These are phyloP conservation scores for Parmales sp. DNA, from an alignment of 108 stramenopile genomes.

Conservation along the genomic window DNA sequence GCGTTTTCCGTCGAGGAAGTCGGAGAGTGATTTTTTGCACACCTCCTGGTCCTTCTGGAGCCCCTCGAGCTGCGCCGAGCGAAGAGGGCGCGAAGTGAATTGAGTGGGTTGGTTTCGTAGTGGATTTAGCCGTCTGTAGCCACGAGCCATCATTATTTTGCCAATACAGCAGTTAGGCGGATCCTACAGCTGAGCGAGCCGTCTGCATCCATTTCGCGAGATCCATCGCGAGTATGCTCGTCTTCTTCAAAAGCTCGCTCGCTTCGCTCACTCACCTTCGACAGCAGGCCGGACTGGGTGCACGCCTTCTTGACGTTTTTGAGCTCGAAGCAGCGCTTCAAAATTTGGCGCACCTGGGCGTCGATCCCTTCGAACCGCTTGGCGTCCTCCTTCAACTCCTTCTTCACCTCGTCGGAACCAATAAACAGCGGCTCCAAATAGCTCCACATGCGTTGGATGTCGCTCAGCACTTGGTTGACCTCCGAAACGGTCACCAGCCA, in stretches of 20 bases:
- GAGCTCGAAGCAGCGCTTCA: slow-evolving; percentile 37
- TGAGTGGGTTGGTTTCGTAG: too few relatives aligned
- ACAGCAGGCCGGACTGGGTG: slow-evolving; percentile 46
- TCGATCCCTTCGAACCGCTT: slow-evolving; percentile 61
- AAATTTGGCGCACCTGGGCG: slow-evolving; percentile 41
- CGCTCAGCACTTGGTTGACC: slow-evolving; percentile 42
- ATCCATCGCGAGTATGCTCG: too few relatives aligned
- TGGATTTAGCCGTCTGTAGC: too few relatives aligned
- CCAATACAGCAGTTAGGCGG: too few relatives aligned
- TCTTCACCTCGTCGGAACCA: slow-evolving; percentile 68
- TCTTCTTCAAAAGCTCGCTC: too few relatives aligned
- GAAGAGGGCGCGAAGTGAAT: too few relatives aligned
- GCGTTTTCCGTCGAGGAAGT: slow-evolving; percentile 65
- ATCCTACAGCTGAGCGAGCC: too few relatives aligned
- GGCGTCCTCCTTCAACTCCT: slow-evolving; percentile 64
- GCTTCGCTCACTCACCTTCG: too few relatives aligned
- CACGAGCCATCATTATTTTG: too few relatives aligned
- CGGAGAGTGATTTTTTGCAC: slow-evolving; percentile 64
- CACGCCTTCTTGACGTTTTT: slow-evolving; percentile 54
- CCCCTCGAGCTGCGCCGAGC: slow-evolving; percentile 47
- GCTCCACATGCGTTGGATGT: slow-evolving; percentile 69
- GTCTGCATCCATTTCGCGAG: too few relatives aligned
- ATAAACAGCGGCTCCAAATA: slow-evolving; percentile 77
- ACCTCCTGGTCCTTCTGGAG: slow-evolving; percentile 54
- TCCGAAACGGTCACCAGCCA: slow-evolving; percentile 47